phyloP scores from a whole-genome alignment of 768 basidiomycete genomes.

The Tylopilus rubrobrunneus region DNA sequence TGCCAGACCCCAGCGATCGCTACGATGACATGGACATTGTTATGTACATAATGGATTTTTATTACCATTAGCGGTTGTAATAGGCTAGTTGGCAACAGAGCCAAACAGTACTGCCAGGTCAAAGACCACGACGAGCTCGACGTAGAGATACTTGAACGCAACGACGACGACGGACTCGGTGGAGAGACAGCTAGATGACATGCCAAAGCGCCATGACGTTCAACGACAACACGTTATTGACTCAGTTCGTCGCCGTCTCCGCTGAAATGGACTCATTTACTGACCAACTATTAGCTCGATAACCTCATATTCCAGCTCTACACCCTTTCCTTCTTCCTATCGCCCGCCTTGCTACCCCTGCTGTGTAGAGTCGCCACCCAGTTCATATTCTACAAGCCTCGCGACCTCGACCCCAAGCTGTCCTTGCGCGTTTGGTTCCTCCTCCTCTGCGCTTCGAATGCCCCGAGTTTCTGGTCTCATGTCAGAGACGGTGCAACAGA shows the following conservation, averaged over 20 bases:
- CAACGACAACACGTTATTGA: constrained; percentile 69
- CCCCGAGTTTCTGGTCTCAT: constrained; percentile 60
- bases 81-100: constrained; percentile 17
- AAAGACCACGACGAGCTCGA: neutral
- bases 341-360: constrained; percentile 51
- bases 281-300: constrained; percentile 49
- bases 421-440: constrained; percentile 68
- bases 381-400: constrained; percentile 61
- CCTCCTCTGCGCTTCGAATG: constrained; percentile 55
- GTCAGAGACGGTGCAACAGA: constrained; percentile 47
- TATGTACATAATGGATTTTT: neutral
- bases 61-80: neutral
- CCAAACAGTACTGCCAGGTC: constrained; percentile 21
- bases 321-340: constrained; percentile 72
- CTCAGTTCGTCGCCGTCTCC: constrained; percentile 43
- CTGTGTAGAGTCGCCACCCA: constrained; percentile 52
- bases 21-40: constrained; percentile 7
- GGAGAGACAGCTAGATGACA: constrained; percentile 38
- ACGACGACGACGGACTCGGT: constrained; percentile 16
- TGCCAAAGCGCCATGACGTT: constrained; percentile 60
- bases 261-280: constrained; percentile 4
- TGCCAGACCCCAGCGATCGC: constrained; percentile 3
- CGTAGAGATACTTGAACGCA: neutral
- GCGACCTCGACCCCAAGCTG: constrained; percentile 59
- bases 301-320: constrained; percentile 68